Base-by-base conservation (phyloP, 179 eudicot genomes). In the Spergularia azorica region DNA sequence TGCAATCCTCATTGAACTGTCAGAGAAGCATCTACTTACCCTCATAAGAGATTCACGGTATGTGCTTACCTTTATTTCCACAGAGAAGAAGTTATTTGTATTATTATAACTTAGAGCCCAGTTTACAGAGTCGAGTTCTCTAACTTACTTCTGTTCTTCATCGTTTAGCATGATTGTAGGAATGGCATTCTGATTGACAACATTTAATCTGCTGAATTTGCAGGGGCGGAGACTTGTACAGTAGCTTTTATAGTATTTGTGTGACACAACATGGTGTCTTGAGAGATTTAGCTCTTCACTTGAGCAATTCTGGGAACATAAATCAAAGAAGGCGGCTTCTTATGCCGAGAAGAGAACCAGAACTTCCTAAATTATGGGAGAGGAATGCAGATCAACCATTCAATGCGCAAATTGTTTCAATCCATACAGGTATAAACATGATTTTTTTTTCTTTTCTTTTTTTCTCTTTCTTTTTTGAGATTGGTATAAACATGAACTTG, bases 181-280 rank as follows among this genome's bases (percentile, higher is more conserved):
- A 50, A 17, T 18, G 39, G n/a, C 15, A 14, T n/a, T 32, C 14
- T 62, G 26, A 46, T 18, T 26, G 21, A 52, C 21, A 26, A 61
- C 7, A n/a, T 54, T 52, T 51, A 18, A 61, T 43, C 5, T 73
- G 73, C 39, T 59, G 11, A 26, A 51, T 62, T 84, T 68, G 80
- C 87, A 93, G 97, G 68, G 83, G 89, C 32, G 98, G 97, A 58
- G 98, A 94, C 61, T 78, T 84, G 68, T 90, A 90, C 68, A 86
- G 91, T 82, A 90, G 94, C 72, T 89, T 86, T 83, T 88, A 82
- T 51, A 91, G 91, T 69, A 87, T 90, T 55, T 90, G 88, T 48
- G 91, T 94, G 17, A 84, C 89, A 78, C 97, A 94, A 76, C 98
- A 94, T 74, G 98, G 92, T 83, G 94, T 94, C n/a, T 39, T 94